Percentiles rank a stretch among this genome's conserved stretches.
phyloP scores from a whole-genome alignment of 768 basidiomycete genomes.

The Bullera alba region DNA sequence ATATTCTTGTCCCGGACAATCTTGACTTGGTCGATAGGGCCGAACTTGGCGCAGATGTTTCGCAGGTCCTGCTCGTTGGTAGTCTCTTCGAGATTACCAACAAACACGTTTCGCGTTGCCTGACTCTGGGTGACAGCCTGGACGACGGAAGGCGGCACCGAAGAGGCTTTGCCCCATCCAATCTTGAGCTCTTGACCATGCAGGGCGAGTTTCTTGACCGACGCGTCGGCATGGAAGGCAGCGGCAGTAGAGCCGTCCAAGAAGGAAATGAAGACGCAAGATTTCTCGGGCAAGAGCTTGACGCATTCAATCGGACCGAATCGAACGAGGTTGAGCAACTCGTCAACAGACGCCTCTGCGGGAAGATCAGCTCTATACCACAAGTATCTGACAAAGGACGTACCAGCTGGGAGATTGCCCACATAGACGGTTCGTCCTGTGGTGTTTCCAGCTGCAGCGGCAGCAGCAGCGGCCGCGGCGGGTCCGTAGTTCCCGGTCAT shows the following conservation, averaged over 20 bases:
- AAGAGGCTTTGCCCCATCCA: conserved; percentile 93
- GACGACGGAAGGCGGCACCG: conserved; percentile 76
- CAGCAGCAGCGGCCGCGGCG: conserved; percentile 71
- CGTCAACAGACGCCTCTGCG: conserved; percentile 85
- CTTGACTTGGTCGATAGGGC: conserved; percentile 97
- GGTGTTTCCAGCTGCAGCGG: conserved; percentile 45
- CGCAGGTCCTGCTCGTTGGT: conserved; percentile 86
- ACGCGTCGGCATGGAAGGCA: conserved; percentile 94
- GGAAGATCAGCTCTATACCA: not conserved
- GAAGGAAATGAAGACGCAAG: conserved; percentile 97
- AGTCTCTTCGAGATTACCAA: conserved; percentile 83
- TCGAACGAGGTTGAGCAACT: conserved; percentile 93
- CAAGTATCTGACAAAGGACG: not conserved
- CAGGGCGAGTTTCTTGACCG: conserved; percentile 83
- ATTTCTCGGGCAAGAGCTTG: conserved; percentile 90
- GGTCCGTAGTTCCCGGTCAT: conserved; percentile 66
- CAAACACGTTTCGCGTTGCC: conserved; percentile 91
- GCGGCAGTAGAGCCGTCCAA: conserved; percentile 86
- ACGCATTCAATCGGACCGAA: conserved; percentile 94
- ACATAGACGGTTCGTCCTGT: conserved; percentile 91
- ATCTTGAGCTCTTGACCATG: conserved; percentile 97
- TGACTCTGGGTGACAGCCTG: conserved; percentile 85
- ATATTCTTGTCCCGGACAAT: conserved; percentile 99
- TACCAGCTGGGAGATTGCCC: conserved; percentile 76
- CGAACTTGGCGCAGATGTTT: conserved; percentile 86